Conservation (phyloP, 345 rosid species). For the Gossypioides kirkii region DNA sequence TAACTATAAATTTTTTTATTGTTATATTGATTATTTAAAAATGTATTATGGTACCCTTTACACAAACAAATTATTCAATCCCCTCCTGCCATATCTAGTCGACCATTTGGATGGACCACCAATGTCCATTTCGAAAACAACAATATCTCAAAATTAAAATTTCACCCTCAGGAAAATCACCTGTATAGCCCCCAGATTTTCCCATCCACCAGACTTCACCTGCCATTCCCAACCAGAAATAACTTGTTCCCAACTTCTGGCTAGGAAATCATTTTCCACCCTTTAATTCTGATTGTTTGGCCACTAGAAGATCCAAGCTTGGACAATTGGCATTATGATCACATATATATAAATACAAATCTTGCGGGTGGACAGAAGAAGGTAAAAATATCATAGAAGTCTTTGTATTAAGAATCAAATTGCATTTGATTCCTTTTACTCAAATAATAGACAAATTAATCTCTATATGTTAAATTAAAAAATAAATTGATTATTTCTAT, state of each 20-base stretch:
- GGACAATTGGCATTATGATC: not conserved
- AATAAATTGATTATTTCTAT: too few species aligned
- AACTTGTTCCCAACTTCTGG: not conserved
- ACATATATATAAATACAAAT: not conserved
- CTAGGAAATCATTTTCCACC: not conserved
- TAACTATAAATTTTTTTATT: too few species aligned
- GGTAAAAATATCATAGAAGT: accelerated
- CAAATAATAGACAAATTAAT: too few species aligned
- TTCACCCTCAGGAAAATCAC: not conserved
- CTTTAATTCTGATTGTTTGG: not conserved
- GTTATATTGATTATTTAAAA: too few species aligned
- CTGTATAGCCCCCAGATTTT: not conserved
- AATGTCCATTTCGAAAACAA: not conserved
- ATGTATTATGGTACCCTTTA: too few species aligned
- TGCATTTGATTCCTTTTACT: accelerated
- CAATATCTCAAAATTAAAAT: not conserved
- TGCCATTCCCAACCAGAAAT: not conserved
- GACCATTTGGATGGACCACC: not conserved
- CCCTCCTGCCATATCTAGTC: too few species aligned
- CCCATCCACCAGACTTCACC: not conserved
- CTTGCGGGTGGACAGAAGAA: not conserved
- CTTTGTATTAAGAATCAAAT: accelerated
- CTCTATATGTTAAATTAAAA: accelerated
- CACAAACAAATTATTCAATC: too few species aligned
- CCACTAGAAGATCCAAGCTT: not conserved